A percentile compares a stretch with the other conserved stretches of the same genome.
Evolutionary conservation across 208 protist species (phyloP).

Genomic region (Trypanosoma mega): DNA sequence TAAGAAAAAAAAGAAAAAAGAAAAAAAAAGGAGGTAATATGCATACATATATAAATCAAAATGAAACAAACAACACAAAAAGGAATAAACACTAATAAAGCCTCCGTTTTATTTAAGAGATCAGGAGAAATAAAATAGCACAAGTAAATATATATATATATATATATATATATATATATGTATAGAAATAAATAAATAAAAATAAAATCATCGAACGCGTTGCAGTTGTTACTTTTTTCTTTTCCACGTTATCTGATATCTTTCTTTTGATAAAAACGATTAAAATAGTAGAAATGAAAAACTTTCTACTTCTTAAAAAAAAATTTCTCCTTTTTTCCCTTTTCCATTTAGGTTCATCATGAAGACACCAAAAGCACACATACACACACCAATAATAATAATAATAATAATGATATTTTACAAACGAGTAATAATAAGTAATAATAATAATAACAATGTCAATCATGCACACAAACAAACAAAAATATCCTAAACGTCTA

Average conservation of each 20-base stretch:
- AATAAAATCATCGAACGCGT: constrained; percentile 20
- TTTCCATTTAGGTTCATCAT: too few relatives aligned
- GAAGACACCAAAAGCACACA: too few relatives aligned
- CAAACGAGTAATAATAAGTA: constrained; percentile 14
- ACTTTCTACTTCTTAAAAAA: too few relatives aligned
- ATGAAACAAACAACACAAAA: constrained; percentile 16
- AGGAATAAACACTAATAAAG: constrained; percentile 8
- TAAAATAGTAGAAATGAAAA: too few relatives aligned
- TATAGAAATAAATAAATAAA: background rate
- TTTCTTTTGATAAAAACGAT: too few relatives aligned
- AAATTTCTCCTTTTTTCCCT: too few relatives aligned
- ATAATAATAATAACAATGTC: background rate
- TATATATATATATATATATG: constrained; percentile 5
- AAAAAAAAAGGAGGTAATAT: constrained; percentile 19
- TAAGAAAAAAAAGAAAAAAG: constrained; percentile 22
- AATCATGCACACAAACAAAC: constrained; percentile 7
- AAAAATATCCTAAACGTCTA: constrained; percentile 3
- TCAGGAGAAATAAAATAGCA: constrained; percentile 12
- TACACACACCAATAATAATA: too few relatives aligned
- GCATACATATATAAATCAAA: constrained; percentile 13
- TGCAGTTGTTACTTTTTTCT: too few relatives aligned
- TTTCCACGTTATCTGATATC: too few relatives aligned
- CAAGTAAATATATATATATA: constrained; percentile 7
- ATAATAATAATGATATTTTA: too few relatives aligned
- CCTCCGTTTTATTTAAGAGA: constrained; percentile 5